Conservation (phyloP, 768 basidiomycete genomes). For the Suillus hirtellus region DNA sequence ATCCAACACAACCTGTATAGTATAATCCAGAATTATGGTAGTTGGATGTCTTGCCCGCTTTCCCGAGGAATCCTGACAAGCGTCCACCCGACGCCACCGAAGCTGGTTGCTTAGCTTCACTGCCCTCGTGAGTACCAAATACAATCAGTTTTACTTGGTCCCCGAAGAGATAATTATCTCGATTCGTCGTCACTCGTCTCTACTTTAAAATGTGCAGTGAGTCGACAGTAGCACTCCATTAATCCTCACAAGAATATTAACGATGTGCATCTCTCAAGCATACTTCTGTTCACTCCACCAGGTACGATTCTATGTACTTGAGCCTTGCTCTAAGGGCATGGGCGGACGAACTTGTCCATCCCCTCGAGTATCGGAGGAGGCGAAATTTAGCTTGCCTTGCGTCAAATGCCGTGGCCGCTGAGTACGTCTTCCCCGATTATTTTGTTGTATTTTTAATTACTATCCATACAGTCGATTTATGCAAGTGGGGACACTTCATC, state of each 20-base stretch:
- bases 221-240: neutral
- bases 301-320: neutral
- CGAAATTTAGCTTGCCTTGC: slow-evolving; percentile 15
- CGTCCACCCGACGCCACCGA: neutral
- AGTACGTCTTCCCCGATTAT: slow-evolving; percentile 4
- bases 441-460: too few species aligned
- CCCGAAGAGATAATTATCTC: neutral
- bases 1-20: slow-evolving; percentile 1
- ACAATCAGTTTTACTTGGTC: neutral
- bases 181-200: neutral
- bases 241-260: neutral
- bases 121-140: neutral
- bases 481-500: neutral
- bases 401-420: slow-evolving; percentile 6
- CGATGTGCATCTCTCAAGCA: slow-evolving; percentile 4
- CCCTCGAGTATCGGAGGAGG: accelerated
- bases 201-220: neutral
- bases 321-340: neutral
- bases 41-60: neutral
- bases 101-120: neutral
- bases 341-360: neutral
- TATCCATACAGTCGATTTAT: too few species aligned
- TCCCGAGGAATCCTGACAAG: neutral
- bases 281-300: slow-evolving; percentile 14
- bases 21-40: neutral